Base-by-base conservation (phyloP, 2,329 filamentous ascomycete species). In the Diaporthe capsici region DNA sequence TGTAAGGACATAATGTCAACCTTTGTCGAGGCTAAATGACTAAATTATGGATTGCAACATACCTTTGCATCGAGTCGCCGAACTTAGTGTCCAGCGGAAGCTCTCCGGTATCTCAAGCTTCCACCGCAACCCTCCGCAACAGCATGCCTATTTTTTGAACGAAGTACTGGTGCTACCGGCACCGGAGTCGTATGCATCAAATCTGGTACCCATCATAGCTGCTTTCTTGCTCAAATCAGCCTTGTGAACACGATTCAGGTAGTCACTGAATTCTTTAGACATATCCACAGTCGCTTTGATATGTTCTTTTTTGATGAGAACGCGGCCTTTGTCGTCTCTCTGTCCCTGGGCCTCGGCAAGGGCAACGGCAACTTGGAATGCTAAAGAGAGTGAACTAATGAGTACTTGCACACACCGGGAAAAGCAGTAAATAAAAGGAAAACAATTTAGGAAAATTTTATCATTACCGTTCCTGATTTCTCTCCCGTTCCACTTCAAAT, bases 341-440 rank as follows among this genome's bases (percentile, higher is more conserved):
- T 55, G 51, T 15, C 60, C 51, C 13, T 47, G 65, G 34, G 57
- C 67, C 22, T 70, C 42, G 17, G 72, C 72, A 20, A 74, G 72
- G 8, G 72, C 72, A 17, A 74, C 72, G 9, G 72, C 61, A 3
- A 65, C 67, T 39, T 74, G 72, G n/a, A 71, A 74, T 28, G 72
- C 72, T 74, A 22, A 28, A 2, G 37, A 34, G 1, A 28, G 9
- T 5, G 10, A 12, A 12, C 3, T 6, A 12, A 12, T 63, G 1
- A 63, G 60, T 63, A 42, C 12, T 28, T 20, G 22, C 6, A 5
- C 20, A 12, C 1, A 12, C 15, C 22, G 1, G 4, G 8, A 10
- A 28, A 3, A 17, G 1, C 7, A 44, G 2, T 10, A 25, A 44
- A 9, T 2, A 20, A 25, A 4, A 61, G 15, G 2, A 25, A n/a